A percentile compares a stretch with the other conserved stretches of the same genome.
phyloP scores from a whole-genome alignment of 2,329 filamentous ascomycete genomes.

The Fusarium oxysporum region DNA sequence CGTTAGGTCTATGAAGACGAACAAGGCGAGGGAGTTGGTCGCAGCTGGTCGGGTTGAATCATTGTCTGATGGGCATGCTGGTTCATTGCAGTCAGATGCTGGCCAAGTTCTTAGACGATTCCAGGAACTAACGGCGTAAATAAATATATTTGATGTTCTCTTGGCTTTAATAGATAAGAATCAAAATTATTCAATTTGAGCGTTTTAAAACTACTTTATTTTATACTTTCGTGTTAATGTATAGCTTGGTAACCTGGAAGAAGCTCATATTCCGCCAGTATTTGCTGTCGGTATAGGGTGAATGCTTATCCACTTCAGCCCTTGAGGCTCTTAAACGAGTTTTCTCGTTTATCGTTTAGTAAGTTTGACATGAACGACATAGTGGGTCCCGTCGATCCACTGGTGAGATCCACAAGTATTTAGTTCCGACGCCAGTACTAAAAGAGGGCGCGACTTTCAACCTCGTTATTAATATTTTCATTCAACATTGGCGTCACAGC shows the following conservation, averaged over 20 bases:
- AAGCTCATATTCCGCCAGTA: too few relatives aligned
- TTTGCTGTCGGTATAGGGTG: background rate
- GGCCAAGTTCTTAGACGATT: background rate
- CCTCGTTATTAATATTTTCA: too few relatives aligned
- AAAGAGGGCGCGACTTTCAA: background rate
- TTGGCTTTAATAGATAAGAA: too few relatives aligned
- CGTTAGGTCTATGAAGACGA: background rate
- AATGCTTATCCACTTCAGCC: rapidly evolving
- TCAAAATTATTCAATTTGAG: too few relatives aligned
- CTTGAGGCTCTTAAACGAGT: background rate
- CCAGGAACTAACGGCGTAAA: background rate
- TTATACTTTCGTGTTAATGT: too few relatives aligned
- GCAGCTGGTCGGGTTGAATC: background rate
- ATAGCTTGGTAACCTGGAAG: too few relatives aligned
- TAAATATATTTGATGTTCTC: rapidly evolving
- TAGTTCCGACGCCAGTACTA: too few relatives aligned
- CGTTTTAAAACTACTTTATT: too few relatives aligned
- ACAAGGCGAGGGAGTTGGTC: rapidly evolving
- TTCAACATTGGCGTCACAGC: rapidly evolving
- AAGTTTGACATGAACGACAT: background rate
- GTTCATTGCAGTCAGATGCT: rapidly evolving
- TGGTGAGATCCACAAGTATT: background rate
- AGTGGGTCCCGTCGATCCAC: background rate
- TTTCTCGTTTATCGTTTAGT: background rate
- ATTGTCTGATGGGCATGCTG: rapidly evolving